Percentiles rank a stretch among this genome's conserved stretches.
Evolutionary conservation across 768 basidiomycete species (phyloP).

Genomic region (Leccinum fibrillosum): DNA sequence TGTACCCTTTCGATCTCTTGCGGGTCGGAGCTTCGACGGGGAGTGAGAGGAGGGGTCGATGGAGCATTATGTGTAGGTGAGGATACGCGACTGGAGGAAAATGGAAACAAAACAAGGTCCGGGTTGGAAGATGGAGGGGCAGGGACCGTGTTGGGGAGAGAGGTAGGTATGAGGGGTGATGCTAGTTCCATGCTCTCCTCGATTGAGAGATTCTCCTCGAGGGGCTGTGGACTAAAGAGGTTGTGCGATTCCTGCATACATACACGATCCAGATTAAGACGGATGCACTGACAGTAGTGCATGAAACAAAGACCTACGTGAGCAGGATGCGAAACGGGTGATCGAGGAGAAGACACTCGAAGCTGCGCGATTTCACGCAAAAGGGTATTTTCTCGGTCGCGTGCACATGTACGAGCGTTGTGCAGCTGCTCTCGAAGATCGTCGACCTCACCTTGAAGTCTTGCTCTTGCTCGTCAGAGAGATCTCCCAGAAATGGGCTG

Average conservation of each 20-base stretch:
- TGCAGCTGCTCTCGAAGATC: conserved; percentile 32
- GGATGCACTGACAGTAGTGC: not conserved
- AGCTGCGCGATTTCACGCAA: conserved; percentile 29
- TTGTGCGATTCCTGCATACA: conserved; percentile 5
- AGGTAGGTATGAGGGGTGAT: conserved; percentile 43
- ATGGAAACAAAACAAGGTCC: conserved; percentile 14
- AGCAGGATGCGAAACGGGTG: not conserved
- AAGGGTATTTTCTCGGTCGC: conserved; percentile 33
- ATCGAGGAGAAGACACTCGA: conserved; percentile 1
- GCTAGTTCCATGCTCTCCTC: conserved; percentile 52
- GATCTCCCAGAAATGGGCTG: not conserved
- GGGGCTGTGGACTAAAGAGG: conserved; percentile 15
- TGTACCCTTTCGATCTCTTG: conserved; percentile 24
- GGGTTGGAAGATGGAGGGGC: not conserved
- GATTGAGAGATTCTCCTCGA: conserved; percentile 34
- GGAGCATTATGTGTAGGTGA: conserved; percentile 9
- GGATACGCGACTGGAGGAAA: conserved; percentile 19
- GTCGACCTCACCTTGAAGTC: conserved; percentile 30
- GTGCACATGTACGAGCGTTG: conserved; percentile 17
- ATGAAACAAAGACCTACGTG: conserved; percentile 3
- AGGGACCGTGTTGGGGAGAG: conserved; percentile 14
- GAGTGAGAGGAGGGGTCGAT: not conserved
- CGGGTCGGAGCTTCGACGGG: conserved; percentile 4
- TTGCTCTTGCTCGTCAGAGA: conserved; percentile 7
- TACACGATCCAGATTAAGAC: not conserved